Percentiles rank a stretch among this genome's conserved stretches.
These are phyloP conservation scores for Myriosclerotinia duriaeana DNA, from an alignment of 2,329 filamentous ascomycete species.

Conservation along the genomic window DNA sequence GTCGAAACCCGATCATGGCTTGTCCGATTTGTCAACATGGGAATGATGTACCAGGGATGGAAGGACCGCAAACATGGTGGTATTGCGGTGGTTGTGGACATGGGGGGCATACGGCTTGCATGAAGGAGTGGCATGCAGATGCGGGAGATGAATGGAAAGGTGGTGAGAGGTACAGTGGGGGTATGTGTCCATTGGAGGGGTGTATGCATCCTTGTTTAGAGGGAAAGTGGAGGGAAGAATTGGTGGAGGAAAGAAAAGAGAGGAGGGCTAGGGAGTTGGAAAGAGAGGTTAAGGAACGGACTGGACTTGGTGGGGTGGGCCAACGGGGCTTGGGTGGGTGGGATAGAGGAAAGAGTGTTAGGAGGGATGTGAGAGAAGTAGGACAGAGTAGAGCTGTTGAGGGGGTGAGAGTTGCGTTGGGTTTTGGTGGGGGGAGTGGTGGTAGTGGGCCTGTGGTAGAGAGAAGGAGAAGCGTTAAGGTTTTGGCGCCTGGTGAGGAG, in stretches of 20 bases:
- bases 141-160: constrained; percentile 37
- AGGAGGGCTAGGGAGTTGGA: constrained; percentile 49
- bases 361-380: constrained; percentile 55
- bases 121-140: constrained; percentile 57
- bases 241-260: constrained; percentile 42
- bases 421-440: constrained; percentile 29
- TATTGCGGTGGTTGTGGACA: constrained; percentile 63
- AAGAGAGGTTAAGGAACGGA: constrained; percentile 34
- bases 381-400: constrained; percentile 61
- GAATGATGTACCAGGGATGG: constrained; percentile 23
- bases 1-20: constrained; percentile 51
- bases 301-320: background rate
- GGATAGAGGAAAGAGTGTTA: constrained; percentile 38
- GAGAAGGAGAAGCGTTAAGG: constrained; percentile 64
- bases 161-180: constrained; percentile 45
- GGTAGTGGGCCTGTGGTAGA: constrained; percentile 47
- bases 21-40: constrained; percentile 59
- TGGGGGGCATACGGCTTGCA: constrained; percentile 60
- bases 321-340: background rate
- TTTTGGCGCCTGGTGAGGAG: constrained; percentile 44
- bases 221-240: constrained; percentile 52
- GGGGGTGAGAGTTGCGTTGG: constrained; percentile 55
- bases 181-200: constrained; percentile 63
- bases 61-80: constrained; percentile 50
- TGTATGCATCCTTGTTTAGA: constrained; percentile 64